These are phyloP conservation scores for Inga laurina DNA, from an alignment of 306 rosid species.

Conservation along the genomic window DNA sequence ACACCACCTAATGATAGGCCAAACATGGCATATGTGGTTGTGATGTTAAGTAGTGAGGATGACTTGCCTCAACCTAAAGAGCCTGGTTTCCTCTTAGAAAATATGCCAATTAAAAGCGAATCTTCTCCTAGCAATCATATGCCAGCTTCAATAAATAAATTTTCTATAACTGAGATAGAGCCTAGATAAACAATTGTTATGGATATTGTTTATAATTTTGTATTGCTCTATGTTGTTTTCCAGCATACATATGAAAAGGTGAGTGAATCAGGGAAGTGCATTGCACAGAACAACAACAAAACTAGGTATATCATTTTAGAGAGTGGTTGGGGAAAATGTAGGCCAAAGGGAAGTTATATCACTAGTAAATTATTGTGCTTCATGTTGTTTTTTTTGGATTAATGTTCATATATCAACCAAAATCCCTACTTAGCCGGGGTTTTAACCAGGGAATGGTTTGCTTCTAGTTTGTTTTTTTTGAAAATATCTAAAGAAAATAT, in stretches of 20 bases:
- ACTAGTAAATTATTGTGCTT: neutral
- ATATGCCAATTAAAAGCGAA: neutral
- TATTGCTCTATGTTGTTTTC: neutral
- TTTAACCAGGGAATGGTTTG: neutral
- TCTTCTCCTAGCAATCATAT: neutral
- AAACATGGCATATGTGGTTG: constrained; percentile 44
- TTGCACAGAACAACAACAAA: neutral
- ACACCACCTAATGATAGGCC: constrained; percentile 48
- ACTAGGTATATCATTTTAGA: neutral
- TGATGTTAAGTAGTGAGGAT: constrained; percentile 44
- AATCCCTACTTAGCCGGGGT: neutral
- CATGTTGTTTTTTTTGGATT: neutral
- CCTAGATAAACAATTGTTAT: neutral
- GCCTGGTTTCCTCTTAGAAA: constrained; percentile 28
- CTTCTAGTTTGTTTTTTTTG: neutral
- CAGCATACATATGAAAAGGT: neutral
- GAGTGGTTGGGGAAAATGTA: neutral
- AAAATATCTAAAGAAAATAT: no score
- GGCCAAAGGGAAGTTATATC: neutral
- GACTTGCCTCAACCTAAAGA: constrained; percentile 46
- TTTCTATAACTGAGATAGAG: neutral
- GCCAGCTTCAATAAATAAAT: neutral
- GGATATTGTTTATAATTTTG: neutral
- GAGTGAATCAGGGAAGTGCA: neutral
- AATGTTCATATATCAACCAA: neutral